Conservation (phyloP, 306 rosid species). For the Lathyrus sativus region DNA sequence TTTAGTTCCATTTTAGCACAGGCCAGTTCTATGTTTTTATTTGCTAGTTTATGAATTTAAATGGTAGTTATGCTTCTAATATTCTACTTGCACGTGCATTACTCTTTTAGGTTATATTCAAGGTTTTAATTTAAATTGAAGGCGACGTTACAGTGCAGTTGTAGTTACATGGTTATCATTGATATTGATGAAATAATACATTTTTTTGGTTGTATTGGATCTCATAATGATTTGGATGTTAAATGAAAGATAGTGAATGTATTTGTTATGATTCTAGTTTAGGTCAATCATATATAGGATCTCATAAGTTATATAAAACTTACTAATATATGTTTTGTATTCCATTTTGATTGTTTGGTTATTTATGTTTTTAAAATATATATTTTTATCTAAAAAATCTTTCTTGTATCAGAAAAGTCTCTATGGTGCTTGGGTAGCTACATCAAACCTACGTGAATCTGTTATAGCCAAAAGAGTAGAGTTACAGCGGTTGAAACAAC, state of each 20-base stretch:
- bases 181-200: not conserved
- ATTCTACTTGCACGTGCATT: not conserved
- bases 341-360: conserved; percentile 22
- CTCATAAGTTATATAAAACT: not conserved
- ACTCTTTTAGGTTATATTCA: conserved; percentile 2
- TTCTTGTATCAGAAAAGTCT: conserved; percentile 72
- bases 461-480: conserved; percentile 79
- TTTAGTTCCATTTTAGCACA: conserved; percentile 1
- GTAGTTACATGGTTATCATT: not conserved
- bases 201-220: not conserved
- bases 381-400: conserved; percentile 35
- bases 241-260: conserved; percentile 6
- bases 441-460: conserved; percentile 77
- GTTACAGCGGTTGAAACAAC: conserved; percentile 67
- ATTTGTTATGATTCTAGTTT: conserved; percentile 13
- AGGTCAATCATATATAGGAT: not conserved
- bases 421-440: conserved; percentile 70
- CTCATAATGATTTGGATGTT: not conserved
- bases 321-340: conserved; percentile 22
- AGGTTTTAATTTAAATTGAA: not conserved
- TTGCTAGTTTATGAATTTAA: not conserved
- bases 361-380: not conserved
- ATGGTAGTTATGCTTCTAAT: not conserved
- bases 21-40: not conserved
- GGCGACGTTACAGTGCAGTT: not conserved